Conservation (phyloP, 441 rosid genomes). For the Arabidopsis hybrid region DNA sequence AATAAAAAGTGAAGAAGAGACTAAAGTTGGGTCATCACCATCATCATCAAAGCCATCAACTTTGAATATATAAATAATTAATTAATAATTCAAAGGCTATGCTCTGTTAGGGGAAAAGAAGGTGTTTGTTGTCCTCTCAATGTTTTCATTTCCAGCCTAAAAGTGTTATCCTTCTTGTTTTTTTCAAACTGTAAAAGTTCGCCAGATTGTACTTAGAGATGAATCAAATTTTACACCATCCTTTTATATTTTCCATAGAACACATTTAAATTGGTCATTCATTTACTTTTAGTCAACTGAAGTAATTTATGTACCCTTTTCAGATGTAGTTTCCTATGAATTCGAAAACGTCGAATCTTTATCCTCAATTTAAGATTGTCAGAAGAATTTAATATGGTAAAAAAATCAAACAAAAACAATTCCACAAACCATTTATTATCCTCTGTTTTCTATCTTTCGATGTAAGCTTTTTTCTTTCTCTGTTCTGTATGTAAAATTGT, state of each 20-base stretch:
- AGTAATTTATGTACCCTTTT: not conserved
- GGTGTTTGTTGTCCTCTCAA: conserved; percentile 35
- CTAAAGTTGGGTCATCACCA: conserved; percentile 45
- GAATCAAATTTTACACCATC: conserved; percentile 5
- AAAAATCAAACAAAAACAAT: conserved; percentile 16
- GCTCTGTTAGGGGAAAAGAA: conserved; percentile 21
- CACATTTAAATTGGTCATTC: not conserved
- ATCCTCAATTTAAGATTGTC: not conserved
- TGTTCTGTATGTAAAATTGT: conserved; percentile 35
- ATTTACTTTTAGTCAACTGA: conserved; percentile 13
- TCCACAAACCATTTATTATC: conserved; percentile 23
- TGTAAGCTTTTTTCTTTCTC: not conserved
- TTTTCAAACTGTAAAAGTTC: conserved; percentile 26
- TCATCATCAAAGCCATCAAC: conserved; percentile 46
- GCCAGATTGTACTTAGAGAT: not conserved
- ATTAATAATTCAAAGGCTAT: conserved; percentile 33
- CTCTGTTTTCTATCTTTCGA: conserved; percentile 13
- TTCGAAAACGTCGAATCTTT: not conserved
- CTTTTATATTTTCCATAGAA: not conserved
- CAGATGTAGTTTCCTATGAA: not conserved
- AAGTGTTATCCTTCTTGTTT: conserved; percentile 51
- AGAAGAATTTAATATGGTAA: not conserved
- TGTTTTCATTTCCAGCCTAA: conserved; percentile 67
- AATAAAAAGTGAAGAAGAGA: conserved; percentile 18
- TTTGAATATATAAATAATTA: conserved; percentile 27